Evolutionary conservation across 2,329 filamentous ascomycete genomes (phyloP), one percentile per base, ranked within the genome.

Genomic region (Epicoccum nigrum): DNA sequence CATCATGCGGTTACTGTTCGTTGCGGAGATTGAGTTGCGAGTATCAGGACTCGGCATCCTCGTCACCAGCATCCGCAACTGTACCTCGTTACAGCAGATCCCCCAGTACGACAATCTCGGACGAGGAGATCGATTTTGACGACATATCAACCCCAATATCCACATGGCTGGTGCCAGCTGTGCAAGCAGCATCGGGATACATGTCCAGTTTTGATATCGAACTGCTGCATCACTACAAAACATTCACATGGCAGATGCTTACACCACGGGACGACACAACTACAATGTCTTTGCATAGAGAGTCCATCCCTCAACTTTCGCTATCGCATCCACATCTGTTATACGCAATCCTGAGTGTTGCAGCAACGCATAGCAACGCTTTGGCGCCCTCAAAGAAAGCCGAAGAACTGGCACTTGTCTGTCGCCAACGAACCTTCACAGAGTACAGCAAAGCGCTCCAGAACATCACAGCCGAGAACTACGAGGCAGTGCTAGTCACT

Each of bases 391-490:
- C 55, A n/a, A 51, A 55, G 7, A 28, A 61, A 6, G 27, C 52
- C 1, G 45, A 60, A 16, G 51, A 59, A 1, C 43, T 57, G 9
- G 56, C 62, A 4, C 32, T 65, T 2, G 11, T 62, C 1, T 71
- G 71, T 45, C 61, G 67, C 1, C 64, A 69, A 33, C 68, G 62
- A 34, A 63, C 66, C 0, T 61, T 70, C 16, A 17, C 55, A 7
- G 45, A 53, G 13, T 71, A 70, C 51, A 66, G 54, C 46, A 57
- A 62, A 38, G 59, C 61, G 7, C 53, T 72, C 3, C 37, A 62
- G 25, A 61, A 62, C 32, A 70, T 72, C 49, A 70, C 67, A 1
- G 44, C 54, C 3, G 63, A 68, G 0, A 71, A 68, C 43, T 72
- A 72, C 52, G 66, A 72, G 47, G 49, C 63, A 3, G 52, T 72